Evolutionary conservation across 495 filamentous ascomycete genomes (phyloP).

Genomic region (Aspergillus conjunctus): DNA sequence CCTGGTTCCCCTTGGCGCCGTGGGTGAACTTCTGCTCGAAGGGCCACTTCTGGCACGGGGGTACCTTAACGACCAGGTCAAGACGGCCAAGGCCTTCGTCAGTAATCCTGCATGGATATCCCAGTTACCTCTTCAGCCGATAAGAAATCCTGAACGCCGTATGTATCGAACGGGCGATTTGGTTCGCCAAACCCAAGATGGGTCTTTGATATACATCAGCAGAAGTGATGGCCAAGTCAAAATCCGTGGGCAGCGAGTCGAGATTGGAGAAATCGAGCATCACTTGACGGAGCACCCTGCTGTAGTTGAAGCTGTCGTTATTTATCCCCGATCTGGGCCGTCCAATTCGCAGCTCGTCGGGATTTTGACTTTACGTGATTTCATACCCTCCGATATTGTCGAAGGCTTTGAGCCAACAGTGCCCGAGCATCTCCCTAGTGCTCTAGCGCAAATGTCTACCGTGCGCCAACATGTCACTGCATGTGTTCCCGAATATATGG

Average conservation of each 20-base stretch:
- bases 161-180: slow-evolving; percentile 65
- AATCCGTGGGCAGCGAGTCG: slow-evolving; percentile 43
- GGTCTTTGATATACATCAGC: slow-evolving; percentile 52
- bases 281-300: slow-evolving; percentile 22
- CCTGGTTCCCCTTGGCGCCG: slow-evolving; percentile 52
- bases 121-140: not conserved
- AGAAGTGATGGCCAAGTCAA: slow-evolving; percentile 61
- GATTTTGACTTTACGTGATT: slow-evolving; percentile 11
- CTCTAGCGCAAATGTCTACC: slow-evolving; percentile 2
- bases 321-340: slow-evolving; percentile 15
- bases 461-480: slow-evolving; percentile 10
- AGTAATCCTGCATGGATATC: slow-evolving; percentile 21
- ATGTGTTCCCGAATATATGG: slow-evolving; percentile 28
- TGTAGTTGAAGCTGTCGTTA: slow-evolving; percentile 17
- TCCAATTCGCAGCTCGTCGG: slow-evolving; percentile 15
- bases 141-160: not conserved
- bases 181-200: slow-evolving; percentile 47
- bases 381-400: not conserved
- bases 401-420: slow-evolving; percentile 8
- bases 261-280: slow-evolving; percentile 45
- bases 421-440: not conserved
- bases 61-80: slow-evolving; percentile 50
- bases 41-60: slow-evolving; percentile 53
- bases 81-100: slow-evolving; percentile 50
- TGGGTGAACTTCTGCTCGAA: slow-evolving; percentile 60